Evolutionary conservation across 192 early-diverging fungal species (phyloP).

Genomic region (Lobulomyces angularis): DNA sequence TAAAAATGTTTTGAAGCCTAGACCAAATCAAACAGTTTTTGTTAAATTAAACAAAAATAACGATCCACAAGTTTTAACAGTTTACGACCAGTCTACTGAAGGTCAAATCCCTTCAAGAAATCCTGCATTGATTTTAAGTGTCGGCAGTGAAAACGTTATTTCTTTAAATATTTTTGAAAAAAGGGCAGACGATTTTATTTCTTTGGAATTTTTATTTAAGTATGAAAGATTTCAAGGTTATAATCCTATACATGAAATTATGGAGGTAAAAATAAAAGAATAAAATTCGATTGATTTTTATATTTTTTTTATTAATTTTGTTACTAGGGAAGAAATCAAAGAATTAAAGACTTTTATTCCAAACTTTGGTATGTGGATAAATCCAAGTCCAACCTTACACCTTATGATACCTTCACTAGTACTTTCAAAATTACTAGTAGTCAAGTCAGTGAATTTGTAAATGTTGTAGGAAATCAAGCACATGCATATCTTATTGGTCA

Average conservation of each 20-base stretch:
- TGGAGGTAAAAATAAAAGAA: slow-evolving; percentile 31
- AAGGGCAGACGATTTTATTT: slow-evolving; percentile 46
- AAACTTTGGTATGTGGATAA: slow-evolving; percentile 57
- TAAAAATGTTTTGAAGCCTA: slow-evolving; percentile 22
- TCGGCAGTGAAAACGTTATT: slow-evolving; percentile 23
- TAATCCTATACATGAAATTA: slow-evolving; percentile 77
- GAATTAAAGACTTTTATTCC: slow-evolving; percentile 78
- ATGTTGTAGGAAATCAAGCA: slow-evolving; percentile 62
- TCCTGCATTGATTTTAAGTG: slow-evolving; percentile 25
- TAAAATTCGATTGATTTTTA: slow-evolving; percentile 1
- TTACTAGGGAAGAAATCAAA: slow-evolving; percentile 55
- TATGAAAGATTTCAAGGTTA: slow-evolving; percentile 67
- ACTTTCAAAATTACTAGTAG: slow-evolving; percentile 46
- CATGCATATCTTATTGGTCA: too few species aligned
- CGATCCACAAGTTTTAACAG: slow-evolving; percentile 27
- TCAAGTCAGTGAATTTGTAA: slow-evolving; percentile 62
- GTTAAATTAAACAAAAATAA: slow-evolving; percentile 23
- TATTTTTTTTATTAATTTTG: slow-evolving; percentile 4
- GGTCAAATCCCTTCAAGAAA: slow-evolving; percentile 25
- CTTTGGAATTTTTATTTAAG: slow-evolving; percentile 67
- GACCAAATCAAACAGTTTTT: slow-evolving; percentile 30
- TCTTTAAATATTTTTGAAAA: slow-evolving; percentile 55
- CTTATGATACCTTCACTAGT: slow-evolving; percentile 52
- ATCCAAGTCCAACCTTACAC: slow-evolving; percentile 37
- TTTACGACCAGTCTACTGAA: slow-evolving; percentile 20